Evolutionary conservation across 768 basidiomycete genomes (phyloP), one percentile per base, ranked within the genome.

Genomic region (Amanita pseudoporphyria): DNA sequence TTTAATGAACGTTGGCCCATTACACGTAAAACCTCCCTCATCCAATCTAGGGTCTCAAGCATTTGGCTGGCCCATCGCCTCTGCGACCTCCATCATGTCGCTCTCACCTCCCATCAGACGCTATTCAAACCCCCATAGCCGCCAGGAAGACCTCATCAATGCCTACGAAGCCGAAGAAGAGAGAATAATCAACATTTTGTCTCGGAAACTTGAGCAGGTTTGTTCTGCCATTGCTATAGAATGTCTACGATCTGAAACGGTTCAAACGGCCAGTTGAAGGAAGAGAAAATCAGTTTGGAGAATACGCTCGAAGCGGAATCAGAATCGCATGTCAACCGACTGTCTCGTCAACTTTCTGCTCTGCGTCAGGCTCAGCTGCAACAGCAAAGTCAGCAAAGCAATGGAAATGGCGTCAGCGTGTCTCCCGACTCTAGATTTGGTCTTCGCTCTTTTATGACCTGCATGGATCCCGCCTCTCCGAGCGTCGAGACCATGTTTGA

Each of bases 81-180:
- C 47, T 3, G 38, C 45, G 38, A 12, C 33, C 31, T 30, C 51
- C 57, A 28, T 32, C 52, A 71, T 71, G 70, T 71, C 71, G 37
- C 54, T 66, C 45, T 72, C 84, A 24, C 79, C 79, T 10, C 81
- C 84, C 36, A 67, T 82, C 44, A 76, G 80, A 51, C 71, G 82
- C n/a, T 59, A 67, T 49, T 80, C 81, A 9, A 67, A 70, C 2
- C 69, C 78, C 33, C 73, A 70, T 53, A 76, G 67, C 49, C 76
- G 75, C 54, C 78, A 82, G 57, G 87, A 90, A 60, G 82, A 79
- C 46, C 71, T 91, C 60, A 90, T 90, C 60, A 89, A 91, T 64
- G 84, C 84, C 18, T 91, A 89, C 62, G 88, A 91, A 58, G 89
- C 88, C 9, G 88, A 92, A 65, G 87, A 92, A 65, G 89, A 92